phyloP scores from a whole-genome alignment of 306 rosid genomes.

The Quercus cerris region DNA sequence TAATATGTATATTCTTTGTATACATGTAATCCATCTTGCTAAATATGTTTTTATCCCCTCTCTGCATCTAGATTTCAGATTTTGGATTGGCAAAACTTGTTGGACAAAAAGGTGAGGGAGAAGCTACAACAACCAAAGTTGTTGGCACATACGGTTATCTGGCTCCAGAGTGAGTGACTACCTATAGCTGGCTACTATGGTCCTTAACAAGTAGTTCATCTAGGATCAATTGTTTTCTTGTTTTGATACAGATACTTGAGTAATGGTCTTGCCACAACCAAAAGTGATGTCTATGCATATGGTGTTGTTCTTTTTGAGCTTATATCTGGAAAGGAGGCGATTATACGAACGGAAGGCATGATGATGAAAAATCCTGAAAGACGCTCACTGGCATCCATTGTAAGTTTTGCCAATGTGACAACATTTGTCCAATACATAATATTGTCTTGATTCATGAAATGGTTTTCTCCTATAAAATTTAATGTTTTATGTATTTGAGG shows the following conservation, averaged over 20 bases:
- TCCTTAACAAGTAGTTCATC: not conserved
- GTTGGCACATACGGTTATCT: constrained; percentile 98
- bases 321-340: constrained; percentile 88
- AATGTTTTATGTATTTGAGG: too few species aligned
- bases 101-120: constrained; percentile 79
- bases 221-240: constrained; percentile 14
- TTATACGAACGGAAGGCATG: constrained; percentile 70
- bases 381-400: constrained; percentile 86
- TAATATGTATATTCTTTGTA: constrained; percentile 3
- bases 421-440: not conserved
- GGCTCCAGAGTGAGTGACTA: constrained; percentile 85
- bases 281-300: constrained; percentile 91
- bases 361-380: constrained; percentile 69
- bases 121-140: constrained; percentile 74
- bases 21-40: constrained; percentile 14
- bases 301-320: constrained; percentile 93
- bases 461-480: too few species aligned
- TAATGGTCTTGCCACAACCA: constrained; percentile 85
- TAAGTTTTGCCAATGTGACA: constrained; percentile 41
- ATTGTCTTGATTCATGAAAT: too few species aligned
- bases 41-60: not conserved
- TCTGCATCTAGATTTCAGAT: constrained; percentile 74
- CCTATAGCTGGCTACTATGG: not conserved
- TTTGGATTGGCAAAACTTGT: constrained; percentile 95
- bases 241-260: constrained; percentile 70